Evolutionary conservation across 768 basidiomycete species (phyloP), one percentile per base, ranked within the genome.

Genomic region (Calocera viscosa): DNA sequence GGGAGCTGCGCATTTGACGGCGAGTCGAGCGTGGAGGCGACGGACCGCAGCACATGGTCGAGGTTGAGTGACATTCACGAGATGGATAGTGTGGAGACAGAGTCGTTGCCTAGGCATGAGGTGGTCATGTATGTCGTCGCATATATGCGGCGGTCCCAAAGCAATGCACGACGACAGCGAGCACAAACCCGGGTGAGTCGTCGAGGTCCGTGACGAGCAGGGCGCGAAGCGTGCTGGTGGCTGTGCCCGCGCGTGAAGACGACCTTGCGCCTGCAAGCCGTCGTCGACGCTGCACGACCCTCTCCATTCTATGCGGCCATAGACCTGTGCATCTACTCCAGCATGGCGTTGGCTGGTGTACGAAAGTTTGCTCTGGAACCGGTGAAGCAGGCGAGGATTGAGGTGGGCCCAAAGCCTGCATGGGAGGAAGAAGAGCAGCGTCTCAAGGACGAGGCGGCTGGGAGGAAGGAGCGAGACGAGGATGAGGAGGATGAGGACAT

Each of bases 341-440:
- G 16, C 24, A 60, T 60, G 53, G 30, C 53, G 14, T 8, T 16
- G 5, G 11, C 53, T 26, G 30, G 26, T 5, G 30, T 32, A 2
- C 53, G 53, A 2, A 60, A 60, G 22, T 60, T 60, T 19, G 53
- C 53, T 19, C 53, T 60, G 14, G 53, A 60, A 19, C 53, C 53
- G 7, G 53, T 60, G 14, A 60, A 60, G 30, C 30, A 26, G 24
- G 30, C 30, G 2, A 2, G 30, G 24, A 60, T 60, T 10, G 26
- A 26, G 26, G 81, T 84, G 24, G 87, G 85, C 30, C 75, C 79
- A 16, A 77, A 74, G 40, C 82, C 84, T 17, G 82, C 78, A 68
- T 88, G 86, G 87, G 88, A 90, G 72, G 72, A 79, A 63, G 78
- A 80, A 22, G 72, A 38, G 22, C 66, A 66, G 11, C 34, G 47